A percentile compares a stretch with the other conserved stretches of the same genome.
phyloP scores from a whole-genome alignment of 108 stramenopile species.

The Cylindrotheca fusiformis region DNA sequence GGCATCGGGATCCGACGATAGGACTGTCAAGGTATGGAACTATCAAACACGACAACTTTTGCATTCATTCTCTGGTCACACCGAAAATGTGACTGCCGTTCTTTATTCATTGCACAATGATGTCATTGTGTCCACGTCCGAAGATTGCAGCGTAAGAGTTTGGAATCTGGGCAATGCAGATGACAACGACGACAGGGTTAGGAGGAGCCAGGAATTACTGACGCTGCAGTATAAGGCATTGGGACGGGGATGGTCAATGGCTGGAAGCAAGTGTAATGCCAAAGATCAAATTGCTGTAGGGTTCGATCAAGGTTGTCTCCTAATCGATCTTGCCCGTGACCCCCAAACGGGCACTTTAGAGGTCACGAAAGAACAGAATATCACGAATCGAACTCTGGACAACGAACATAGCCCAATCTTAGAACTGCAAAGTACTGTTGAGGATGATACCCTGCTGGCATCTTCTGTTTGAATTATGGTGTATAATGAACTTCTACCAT shows the following conservation, averaged over 20 bases:
- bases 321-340: conserved; percentile 95
- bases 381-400: neutral
- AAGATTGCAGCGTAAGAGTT: conserved; percentile 97
- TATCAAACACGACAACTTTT: conserved; percentile 80
- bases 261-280: conserved; percentile 82
- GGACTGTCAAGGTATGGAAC: conserved; percentile 96
- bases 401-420: neutral
- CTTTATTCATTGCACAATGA: conserved; percentile 96
- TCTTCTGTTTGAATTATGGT: too few species aligned
- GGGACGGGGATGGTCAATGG: conserved; percentile 97
- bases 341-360: neutral
- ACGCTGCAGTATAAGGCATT: conserved; percentile 74
- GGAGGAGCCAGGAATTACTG: conserved; percentile 63
- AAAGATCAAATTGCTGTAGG: conserved; percentile 97
- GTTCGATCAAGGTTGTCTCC: conserved; percentile 98
- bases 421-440: too few species aligned
- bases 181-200: neutral
- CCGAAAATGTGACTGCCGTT: conserved; percentile 96
- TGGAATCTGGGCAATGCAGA: conserved; percentile 91
- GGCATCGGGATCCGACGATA: conserved; percentile 96
- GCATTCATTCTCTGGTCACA: conserved; percentile 96
- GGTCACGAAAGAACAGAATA: neutral
- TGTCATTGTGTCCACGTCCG: conserved; percentile 91
- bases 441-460: too few species aligned
- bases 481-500: too few species aligned